Conservation (phyloP, 176 grass and related monocot genomes). For the Rhipidocladum racemiflorum region DNA sequence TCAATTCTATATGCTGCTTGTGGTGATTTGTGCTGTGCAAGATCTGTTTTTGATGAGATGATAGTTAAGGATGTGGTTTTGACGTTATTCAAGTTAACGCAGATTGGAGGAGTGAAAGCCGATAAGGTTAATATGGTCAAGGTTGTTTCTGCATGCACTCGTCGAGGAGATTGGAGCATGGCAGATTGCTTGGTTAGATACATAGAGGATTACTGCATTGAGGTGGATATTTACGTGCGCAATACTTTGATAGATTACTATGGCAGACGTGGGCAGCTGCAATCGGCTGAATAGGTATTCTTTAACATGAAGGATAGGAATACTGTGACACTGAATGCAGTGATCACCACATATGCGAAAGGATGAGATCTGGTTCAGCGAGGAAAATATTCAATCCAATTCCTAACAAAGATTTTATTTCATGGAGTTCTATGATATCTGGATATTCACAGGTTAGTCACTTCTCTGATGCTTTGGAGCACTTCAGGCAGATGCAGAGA, state of each 20-base stretch:
- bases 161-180: slow-evolving; percentile 46
- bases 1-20: slow-evolving; percentile 44
- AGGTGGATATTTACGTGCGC: slow-evolving; percentile 56
- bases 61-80: slow-evolving; percentile 42
- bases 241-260: slow-evolving; percentile 55
- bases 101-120: slow-evolving; percentile 36
- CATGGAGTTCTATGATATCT: slow-evolving; percentile 58
- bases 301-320: slow-evolving; percentile 48
- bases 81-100: too few relatives aligned
- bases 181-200: slow-evolving; percentile 44
- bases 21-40: slow-evolving; percentile 38
- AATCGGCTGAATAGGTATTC: slow-evolving; percentile 43
- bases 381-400: slow-evolving; percentile 51
- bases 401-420: slow-evolving; percentile 50
- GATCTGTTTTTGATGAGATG: slow-evolving; percentile 47
- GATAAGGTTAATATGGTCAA: slow-evolving; percentile 58
- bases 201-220: slow-evolving; percentile 39
- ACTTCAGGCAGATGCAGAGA: slow-evolving; percentile 55
- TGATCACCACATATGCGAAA: slow-evolving; percentile 54
- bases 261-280: slow-evolving; percentile 26
- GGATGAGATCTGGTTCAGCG: slow-evolving; percentile 36
- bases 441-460: slow-evolving; percentile 45
- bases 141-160: slow-evolving; percentile 52
- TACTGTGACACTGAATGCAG: slow-evolving; percentile 36
- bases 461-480: slow-evolving; percentile 44